Percentiles rank a stretch among this genome's conserved stretches.
Evolutionary conservation across 345 rosid genomes (phyloP).

Genomic region (Arabis alpina): DNA sequence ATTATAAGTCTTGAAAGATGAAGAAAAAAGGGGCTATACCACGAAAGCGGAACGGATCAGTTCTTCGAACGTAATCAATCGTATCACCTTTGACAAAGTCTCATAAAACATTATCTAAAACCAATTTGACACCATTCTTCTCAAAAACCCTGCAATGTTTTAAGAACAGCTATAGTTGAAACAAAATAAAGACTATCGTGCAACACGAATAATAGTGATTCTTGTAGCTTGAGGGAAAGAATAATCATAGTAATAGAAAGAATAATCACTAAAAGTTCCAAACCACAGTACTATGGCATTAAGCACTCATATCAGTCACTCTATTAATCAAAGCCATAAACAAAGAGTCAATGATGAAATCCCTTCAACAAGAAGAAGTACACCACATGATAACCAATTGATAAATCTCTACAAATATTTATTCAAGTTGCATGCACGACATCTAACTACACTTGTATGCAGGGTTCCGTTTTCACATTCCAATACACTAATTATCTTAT

Average conservation of each 20-base stretch:
- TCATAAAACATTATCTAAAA: slow-evolving; percentile 78
- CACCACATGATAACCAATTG: too few relatives aligned
- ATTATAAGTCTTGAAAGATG: background rate
- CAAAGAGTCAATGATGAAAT: too few relatives aligned
- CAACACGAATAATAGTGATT: slow-evolving; percentile 4
- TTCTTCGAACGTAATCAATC: slow-evolving; percentile 88
- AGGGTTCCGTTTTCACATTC: slow-evolving; percentile 8
- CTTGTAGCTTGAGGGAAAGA: background rate
- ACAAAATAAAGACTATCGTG: background rate
- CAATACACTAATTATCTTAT: slow-evolving; percentile 3
- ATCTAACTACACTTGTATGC: slow-evolving; percentile 12
- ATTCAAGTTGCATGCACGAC: too few relatives aligned
- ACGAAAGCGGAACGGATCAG: slow-evolving; percentile 88
- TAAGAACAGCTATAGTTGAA: too few relatives aligned
- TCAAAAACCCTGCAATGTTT: slow-evolving; percentile 63
- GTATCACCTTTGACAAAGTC: slow-evolving; percentile 97
- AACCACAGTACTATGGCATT: too few relatives aligned
- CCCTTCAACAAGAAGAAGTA: too few relatives aligned
- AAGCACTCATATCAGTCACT: too few relatives aligned
- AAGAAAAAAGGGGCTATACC: slow-evolving; percentile 42
- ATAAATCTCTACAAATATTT: too few relatives aligned
- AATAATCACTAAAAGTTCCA: too few relatives aligned
- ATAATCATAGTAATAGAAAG: background rate
- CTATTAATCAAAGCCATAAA: too few relatives aligned
- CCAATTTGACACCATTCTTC: slow-evolving; percentile 74